A percentile compares a stretch with the other conserved stretches of the same genome.
phyloP scores from a whole-genome alignment of 2,329 filamentous ascomycete genomes.

The Penicillium sp. region DNA sequence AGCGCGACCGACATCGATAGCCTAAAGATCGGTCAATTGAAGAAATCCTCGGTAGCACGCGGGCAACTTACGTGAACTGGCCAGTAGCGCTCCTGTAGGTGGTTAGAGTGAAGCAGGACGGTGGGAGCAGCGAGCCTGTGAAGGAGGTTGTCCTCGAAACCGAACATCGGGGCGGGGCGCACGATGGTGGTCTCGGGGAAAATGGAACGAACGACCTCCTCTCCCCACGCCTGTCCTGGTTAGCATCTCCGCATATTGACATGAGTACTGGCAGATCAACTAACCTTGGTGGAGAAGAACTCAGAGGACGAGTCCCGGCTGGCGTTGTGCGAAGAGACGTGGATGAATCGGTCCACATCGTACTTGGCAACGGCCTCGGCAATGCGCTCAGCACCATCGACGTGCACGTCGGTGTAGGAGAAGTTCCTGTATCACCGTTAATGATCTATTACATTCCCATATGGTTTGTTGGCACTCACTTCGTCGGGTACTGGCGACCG shows the following conservation, averaged over 20 bases:
- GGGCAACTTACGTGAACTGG: slow-evolving; percentile 71
- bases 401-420: slow-evolving; percentile 82
- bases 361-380: slow-evolving; percentile 94
- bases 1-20: slow-evolving; percentile 82
- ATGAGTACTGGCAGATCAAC: slow-evolving; percentile 13
- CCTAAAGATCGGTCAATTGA: slow-evolving; percentile 47
- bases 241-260: slow-evolving; percentile 6
- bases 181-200: slow-evolving; percentile 98
- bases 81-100: slow-evolving; percentile 85
- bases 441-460: slow-evolving; percentile 8
- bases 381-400: slow-evolving; percentile 88
- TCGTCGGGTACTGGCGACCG: slow-evolving; percentile 91
- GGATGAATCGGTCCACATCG: slow-evolving; percentile 93
- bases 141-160: slow-evolving; percentile 88
- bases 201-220: slow-evolving; percentile 77
- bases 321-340: slow-evolving; percentile 93
- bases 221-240: slow-evolving; percentile 61
- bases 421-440: slow-evolving; percentile 72
- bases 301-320: slow-evolving; percentile 73
- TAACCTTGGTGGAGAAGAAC: slow-evolving; percentile 85
- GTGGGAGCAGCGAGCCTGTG: slow-evolving; percentile 74
- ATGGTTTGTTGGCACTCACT: slow-evolving; percentile 53
- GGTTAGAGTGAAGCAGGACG: slow-evolving; percentile 84
- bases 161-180: slow-evolving; percentile 86
- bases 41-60: not conserved